A percentile compares a stretch with the other conserved stretches of the same genome.
Conservation (phyloP, 176 grass and related monocot species). For the Saccharum officinarum region DNA sequence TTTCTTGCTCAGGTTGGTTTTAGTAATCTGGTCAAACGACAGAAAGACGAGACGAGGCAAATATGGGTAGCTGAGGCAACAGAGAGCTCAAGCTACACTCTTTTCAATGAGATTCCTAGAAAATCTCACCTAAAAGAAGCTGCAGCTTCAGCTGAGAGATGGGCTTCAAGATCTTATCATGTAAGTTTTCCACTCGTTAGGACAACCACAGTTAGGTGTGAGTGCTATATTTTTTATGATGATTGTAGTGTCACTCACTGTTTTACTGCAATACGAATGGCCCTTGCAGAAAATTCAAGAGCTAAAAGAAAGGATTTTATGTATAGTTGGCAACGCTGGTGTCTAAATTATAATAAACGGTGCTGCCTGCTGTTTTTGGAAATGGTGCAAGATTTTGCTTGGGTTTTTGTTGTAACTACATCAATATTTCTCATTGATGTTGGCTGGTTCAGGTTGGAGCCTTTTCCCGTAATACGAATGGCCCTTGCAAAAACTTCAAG, state of each 20-base stretch:
- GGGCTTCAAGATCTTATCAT: slow-evolving; percentile 63
- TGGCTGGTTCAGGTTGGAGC: neutral
- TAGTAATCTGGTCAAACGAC: slow-evolving; percentile 75
- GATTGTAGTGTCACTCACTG: neutral
- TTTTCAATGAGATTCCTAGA: slow-evolving; percentile 62
- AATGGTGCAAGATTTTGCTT: slow-evolving; percentile 32
- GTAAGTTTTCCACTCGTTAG: slow-evolving; percentile 50
- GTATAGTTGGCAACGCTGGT: slow-evolving; percentile 60
- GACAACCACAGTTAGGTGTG: neutral
- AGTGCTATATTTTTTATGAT: slow-evolving; percentile 33
- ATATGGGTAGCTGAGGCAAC: slow-evolving; percentile 90
- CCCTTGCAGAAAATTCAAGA: slow-evolving; percentile 64
- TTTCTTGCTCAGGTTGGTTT: slow-evolving; percentile 78
- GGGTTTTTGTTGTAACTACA: neutral
- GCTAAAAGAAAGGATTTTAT: slow-evolving; percentile 58
- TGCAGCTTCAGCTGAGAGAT: slow-evolving; percentile 56
- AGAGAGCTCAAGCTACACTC: slow-evolving; percentile 57
- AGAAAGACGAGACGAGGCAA: slow-evolving; percentile 74
- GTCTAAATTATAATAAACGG: slow-evolving; percentile 27
- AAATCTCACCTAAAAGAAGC: slow-evolving; percentile 74
- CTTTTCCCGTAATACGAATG: slow-evolving; percentile 20
- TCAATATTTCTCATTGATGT: neutral
- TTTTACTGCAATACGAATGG: slow-evolving; percentile 15
- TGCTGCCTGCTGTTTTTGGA: neutral
- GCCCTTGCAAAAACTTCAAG: slow-evolving; percentile 59